Conservation (phyloP, 1,139 yeast species). For the Suhomyces coccinellae region DNA sequence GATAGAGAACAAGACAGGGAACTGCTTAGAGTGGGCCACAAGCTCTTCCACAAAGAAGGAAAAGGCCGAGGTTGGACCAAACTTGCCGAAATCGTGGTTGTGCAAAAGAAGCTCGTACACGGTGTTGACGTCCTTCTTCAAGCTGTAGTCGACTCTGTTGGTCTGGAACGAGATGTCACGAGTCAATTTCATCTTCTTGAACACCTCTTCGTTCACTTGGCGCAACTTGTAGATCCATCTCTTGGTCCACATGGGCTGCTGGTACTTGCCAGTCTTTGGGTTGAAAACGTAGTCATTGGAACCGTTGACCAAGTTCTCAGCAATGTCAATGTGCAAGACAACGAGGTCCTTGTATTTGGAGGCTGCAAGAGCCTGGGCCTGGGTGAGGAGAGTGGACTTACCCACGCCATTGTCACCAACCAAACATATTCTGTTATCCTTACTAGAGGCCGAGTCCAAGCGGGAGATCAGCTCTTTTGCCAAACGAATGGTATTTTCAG, state of each 20-base stretch:
- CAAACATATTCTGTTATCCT: slow-evolving; percentile 54
- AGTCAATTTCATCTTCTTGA: slow-evolving; percentile 52
- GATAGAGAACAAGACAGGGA: slow-evolving; percentile 68
- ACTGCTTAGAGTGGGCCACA: slow-evolving; percentile 39
- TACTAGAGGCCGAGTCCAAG: slow-evolving; percentile 26
- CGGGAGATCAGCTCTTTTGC: slow-evolving; percentile 28
- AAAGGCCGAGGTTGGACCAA: slow-evolving; percentile 42
- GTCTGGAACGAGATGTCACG: slow-evolving; percentile 39
- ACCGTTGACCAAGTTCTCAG: slow-evolving; percentile 67
- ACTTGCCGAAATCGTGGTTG: slow-evolving; percentile 43
- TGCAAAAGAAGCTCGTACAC: slow-evolving; percentile 39
- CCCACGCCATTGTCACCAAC: slow-evolving; percentile 80
- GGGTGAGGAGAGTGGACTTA: slow-evolving; percentile 72
- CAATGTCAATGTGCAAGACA: slow-evolving; percentile 65
- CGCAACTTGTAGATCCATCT: slow-evolving; percentile 58
- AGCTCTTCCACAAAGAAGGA: slow-evolving; percentile 56
- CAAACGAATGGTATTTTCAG: slow-evolving; percentile 32
- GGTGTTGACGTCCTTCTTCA: slow-evolving; percentile 45
- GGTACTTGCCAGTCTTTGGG: slow-evolving; percentile 49
- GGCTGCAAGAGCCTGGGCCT: slow-evolving; percentile 59
- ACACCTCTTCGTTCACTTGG: slow-evolving; percentile 53
- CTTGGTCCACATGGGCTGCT: slow-evolving; percentile 80
- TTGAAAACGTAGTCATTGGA: slow-evolving; percentile 66
- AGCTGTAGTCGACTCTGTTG: slow-evolving; percentile 37
- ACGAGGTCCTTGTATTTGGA: slow-evolving; percentile 51